Evolutionary conservation across 352 stramenopile species (phyloP).

Genomic region (Pilasporangium apinafurcum): DNA sequence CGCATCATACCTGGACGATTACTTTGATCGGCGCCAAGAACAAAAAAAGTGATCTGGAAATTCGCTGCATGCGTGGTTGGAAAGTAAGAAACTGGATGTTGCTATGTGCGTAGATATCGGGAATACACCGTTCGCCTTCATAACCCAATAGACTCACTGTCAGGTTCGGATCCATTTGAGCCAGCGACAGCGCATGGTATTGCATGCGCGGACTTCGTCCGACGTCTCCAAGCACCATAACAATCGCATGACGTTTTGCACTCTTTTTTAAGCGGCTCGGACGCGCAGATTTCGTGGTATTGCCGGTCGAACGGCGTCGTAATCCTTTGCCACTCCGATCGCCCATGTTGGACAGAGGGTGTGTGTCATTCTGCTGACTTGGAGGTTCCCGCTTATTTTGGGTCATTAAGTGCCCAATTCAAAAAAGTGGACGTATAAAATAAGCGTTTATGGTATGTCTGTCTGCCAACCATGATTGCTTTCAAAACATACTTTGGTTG

Average conservation of each 20-base stretch:
- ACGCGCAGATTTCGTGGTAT: not conserved
- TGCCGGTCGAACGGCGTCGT: not conserved
- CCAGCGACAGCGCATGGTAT: constrained; percentile 96
- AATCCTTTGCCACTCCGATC: not conserved
- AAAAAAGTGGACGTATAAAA: constrained; percentile 1
- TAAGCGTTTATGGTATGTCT: too few relatives aligned
- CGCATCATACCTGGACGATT: constrained; percentile 30
- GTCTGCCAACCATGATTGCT: too few relatives aligned
- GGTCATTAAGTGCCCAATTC: too few relatives aligned
- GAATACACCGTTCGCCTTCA: constrained; percentile 85
- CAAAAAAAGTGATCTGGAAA: constrained; percentile 65
- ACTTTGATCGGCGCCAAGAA: constrained; percentile 85
- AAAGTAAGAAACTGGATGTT: constrained; percentile 83
- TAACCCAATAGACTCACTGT: constrained; percentile 93
- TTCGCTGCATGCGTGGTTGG: constrained; percentile 44
- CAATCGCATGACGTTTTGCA: constrained; percentile 59
- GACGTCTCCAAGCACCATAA: constrained; percentile 94
- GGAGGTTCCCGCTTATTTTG: too few relatives aligned
- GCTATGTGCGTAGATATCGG: constrained; percentile 40
- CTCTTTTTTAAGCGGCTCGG: not conserved
- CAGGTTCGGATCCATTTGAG: constrained; percentile 51
- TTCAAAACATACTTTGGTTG: too few relatives aligned
- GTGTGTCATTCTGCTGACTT: not conserved
- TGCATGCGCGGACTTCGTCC: constrained; percentile 98
- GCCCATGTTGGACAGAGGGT: not conserved